phyloP scores from a whole-genome alignment of 2,329 filamentous ascomycete genomes.

The Mollisiaceae sp. region DNA sequence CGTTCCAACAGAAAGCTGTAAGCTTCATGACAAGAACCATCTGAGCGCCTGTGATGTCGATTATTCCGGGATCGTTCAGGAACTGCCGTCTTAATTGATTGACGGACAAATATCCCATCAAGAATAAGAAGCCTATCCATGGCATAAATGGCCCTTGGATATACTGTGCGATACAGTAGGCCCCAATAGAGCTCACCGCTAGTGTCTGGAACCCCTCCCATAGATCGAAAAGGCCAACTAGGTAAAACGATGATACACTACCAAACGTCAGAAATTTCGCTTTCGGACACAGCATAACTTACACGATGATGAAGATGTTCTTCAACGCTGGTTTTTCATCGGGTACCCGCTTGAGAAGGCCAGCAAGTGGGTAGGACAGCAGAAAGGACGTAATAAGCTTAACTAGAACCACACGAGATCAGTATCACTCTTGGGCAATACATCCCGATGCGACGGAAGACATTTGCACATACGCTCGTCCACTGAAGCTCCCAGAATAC shows the following conservation, averaged over 20 bases:
- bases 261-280: conserved; percentile 20
- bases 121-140: conserved; percentile 91
- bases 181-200: conserved; percentile 75
- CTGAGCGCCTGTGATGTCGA: conserved; percentile 94
- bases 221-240: conserved; percentile 90
- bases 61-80: conserved; percentile 63
- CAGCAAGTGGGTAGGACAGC: conserved; percentile 90
- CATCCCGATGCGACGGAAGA: background rate
- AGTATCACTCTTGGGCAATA: conserved; percentile 15
- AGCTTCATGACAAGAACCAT: conserved; percentile 99
- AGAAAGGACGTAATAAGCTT: conserved; percentile 93
- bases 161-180: conserved; percentile 83
- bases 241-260: conserved; percentile 84
- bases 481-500: conserved; percentile 63
- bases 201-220: conserved; percentile 85
- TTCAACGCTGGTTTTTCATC: conserved; percentile 83
- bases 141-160: conserved; percentile 93
- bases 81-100: conserved; percentile 86
- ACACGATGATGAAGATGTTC: conserved; percentile 86
- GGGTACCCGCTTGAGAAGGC: conserved; percentile 84
- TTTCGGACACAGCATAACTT: conserved; percentile 37
- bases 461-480: conserved; percentile 61
- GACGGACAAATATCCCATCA: conserved; percentile 94
- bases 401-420: conserved; percentile 59
- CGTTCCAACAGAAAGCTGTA: conserved; percentile 96